Evolutionary conservation across 768 basidiomycete genomes (phyloP), one percentile per base, ranked within the genome.

Genomic region (Kwoniella dendrophila): DNA sequence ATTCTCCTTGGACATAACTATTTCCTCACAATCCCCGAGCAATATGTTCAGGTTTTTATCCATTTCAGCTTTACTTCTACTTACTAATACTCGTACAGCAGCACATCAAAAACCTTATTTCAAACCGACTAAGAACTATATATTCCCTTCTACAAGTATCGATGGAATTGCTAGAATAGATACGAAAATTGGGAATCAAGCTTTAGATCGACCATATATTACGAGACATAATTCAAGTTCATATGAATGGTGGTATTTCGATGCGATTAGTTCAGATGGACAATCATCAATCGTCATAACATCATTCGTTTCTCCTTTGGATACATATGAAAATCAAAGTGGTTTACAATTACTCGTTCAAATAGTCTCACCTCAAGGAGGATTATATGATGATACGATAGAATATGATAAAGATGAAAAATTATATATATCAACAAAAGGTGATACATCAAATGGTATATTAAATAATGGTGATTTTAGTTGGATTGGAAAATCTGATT

Each of bases 161-260:
- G 40, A 38, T 26, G 33, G 30, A 2, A 16, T 33, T 14, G 47
- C 41, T 20, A 22, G 26, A 38, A 26, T 48, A 18, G 56, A 48
- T n/a, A 47, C 44, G 10, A 48, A 2, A 10, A 18, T 50, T 16
- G 56, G 56, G 3, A 11, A 14, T 26, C 20, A 12, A 29, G 45
- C 56, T 8, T 50, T 38, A 33, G 56, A 58, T n/a, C 44, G 56
- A 32, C n/a, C 47, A 1, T 58, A 58, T 20, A 48, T 45, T 18
- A 29, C 43, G 18, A 20, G 44, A 12, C 44, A 48, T 14, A 57
- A 57, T 36, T 2, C 43, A 27, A 47, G 44, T 7, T 30, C 56
- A 26, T 57, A 57, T 44, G 56, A 57, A 48, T 57, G 56, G 56
- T 57, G 56, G 56, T 57, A 57, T 22, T 57, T 57, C 24, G 56